Evolutionary conservation across 2,329 filamentous ascomycete species (phyloP), one percentile per base, ranked within the genome.

Genomic region (Fusarium albosuccineum): DNA sequence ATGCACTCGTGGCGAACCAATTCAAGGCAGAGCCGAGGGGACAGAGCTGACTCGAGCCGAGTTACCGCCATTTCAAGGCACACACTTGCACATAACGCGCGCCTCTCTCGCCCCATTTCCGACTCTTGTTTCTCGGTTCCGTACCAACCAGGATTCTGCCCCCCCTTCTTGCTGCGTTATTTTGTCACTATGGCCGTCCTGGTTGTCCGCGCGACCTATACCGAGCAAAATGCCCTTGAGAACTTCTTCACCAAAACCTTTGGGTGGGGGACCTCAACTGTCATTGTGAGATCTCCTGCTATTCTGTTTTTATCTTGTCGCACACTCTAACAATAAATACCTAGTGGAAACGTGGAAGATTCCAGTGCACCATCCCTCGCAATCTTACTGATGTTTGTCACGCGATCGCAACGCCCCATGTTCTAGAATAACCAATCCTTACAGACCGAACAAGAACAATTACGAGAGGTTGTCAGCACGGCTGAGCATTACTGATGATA

Each of bases 301-400:
- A 29, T 6, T 29, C 54, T 11, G 1, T 17, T 13, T 26, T 5
- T 9, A 6, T 46, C 7, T 6, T 9, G 13, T 9, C 9, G 6
- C 5, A 1, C 2, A 9, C 13, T 10, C 14, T 5, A 26, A 11
- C 46, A 26, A 26, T 22, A 4, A 4, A 22, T 22, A n/a, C 4
- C n/a, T 10, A 59, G 42, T 60, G 41, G 49, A 54, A 49, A 6
- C 49, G 57, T 54, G 49, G 57, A 22, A 40, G 49, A 30, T 60
- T 60, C n/a, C 57, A 54, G 2, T 55, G 57, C n/a, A 48, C 36
- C 2, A 49, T 49, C 16, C 57, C 49, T 2, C 45, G 57, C 42
- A 6, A 40, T 1, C n/a, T 60, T 9, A 60, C 57, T 14, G 49
- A 54, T 45, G 57, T 60, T 22, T 22, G 57, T 48, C 8, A 36